Conservation (phyloP, 2,329 filamentous ascomycete genomes). For the Plectosphaerella plurivora region DNA sequence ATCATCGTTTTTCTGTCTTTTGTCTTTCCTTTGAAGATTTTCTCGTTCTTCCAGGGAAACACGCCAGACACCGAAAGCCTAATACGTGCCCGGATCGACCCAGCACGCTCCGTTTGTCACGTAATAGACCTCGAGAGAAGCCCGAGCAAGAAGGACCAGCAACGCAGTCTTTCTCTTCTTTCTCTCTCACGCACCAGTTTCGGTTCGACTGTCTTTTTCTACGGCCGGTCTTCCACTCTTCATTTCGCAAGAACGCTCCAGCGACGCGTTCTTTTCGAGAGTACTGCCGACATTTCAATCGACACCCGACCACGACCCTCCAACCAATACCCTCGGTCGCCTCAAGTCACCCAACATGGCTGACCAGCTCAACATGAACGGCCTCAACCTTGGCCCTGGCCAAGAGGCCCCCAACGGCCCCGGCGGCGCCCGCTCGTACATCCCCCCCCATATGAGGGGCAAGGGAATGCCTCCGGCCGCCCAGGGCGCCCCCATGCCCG, state of each 20-base stretch:
- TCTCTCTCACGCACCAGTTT: neutral
- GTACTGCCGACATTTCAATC: slow-evolving; percentile 10
- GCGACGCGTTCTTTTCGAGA: slow-evolving; percentile 22
- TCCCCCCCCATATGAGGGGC: slow-evolving; percentile 76
- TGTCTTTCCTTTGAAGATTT: slow-evolving; percentile 43
- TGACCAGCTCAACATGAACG: slow-evolving; percentile 79
- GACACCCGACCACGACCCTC: neutral
- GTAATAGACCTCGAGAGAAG: slow-evolving; percentile 26
- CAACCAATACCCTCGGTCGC: slow-evolving; percentile 5
- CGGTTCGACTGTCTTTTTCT: slow-evolving; percentile 6
- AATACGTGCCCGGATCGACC: slow-evolving; percentile 10
- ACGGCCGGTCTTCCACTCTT: slow-evolving; percentile 8
- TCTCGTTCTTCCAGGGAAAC: slow-evolving; percentile 37
- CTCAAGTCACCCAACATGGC: slow-evolving; percentile 56
- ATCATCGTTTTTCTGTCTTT: slow-evolving; percentile 26
- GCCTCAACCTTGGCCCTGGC: slow-evolving; percentile 57
- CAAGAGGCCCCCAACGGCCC: slow-evolving; percentile 7
- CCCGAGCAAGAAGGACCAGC: slow-evolving; percentile 21
- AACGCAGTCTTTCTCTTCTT: slow-evolving; percentile 19
- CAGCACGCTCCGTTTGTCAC: slow-evolving; percentile 13
- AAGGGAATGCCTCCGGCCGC: slow-evolving; percentile 33
- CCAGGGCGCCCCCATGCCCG: slow-evolving; percentile 16
- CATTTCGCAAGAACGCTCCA: slow-evolving; percentile 2
- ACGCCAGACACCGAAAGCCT: slow-evolving; percentile 10
- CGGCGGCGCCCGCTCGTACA: slow-evolving; percentile 64